Conservation (phyloP, 148 eudicot genomes). For the Spergularia bocconei region DNA sequence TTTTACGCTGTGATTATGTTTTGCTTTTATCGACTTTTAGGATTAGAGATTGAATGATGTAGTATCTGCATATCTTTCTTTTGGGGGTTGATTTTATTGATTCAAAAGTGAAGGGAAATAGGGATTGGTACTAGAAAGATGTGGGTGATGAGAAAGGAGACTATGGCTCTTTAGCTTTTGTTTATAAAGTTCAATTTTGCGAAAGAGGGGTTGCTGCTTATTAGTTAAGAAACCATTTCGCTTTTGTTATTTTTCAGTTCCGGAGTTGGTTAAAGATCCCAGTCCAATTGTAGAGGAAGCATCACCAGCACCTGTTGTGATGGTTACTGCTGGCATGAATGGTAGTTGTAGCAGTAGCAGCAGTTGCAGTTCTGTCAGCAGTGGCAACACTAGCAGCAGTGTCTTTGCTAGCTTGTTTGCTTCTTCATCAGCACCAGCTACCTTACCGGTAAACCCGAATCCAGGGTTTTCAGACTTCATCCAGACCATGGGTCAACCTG, state of each 20-base stretch:
- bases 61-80: neutral
- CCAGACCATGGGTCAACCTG: constrained; percentile 50
- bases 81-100: constrained; percentile 22
- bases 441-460: constrained; percentile 43
- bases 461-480: constrained; percentile 56
- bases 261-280: constrained; percentile 46
- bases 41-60: constrained; percentile 26
- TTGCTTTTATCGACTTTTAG: neutral
- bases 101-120: constrained; percentile 36
- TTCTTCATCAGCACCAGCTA: constrained; percentile 53
- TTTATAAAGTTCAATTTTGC: constrained; percentile 23
- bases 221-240: constrained; percentile 15
- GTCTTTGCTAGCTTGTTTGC: constrained; percentile 89
- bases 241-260: constrained; percentile 20
- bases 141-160: constrained; percentile 36
- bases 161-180: constrained; percentile 35
- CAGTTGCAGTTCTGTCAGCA: constrained; percentile 44
- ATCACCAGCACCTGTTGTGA: constrained; percentile 9
- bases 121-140: constrained; percentile 21
- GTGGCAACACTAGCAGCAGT: constrained; percentile 49
- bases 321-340: constrained; percentile 28
- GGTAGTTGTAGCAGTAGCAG: constrained; percentile 48
- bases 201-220: constrained; percentile 22
- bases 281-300: constrained; percentile 39
- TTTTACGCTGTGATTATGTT: neutral